phyloP scores from a whole-genome alignment of 306 rosid species.

The Neltuma alba region DNA sequence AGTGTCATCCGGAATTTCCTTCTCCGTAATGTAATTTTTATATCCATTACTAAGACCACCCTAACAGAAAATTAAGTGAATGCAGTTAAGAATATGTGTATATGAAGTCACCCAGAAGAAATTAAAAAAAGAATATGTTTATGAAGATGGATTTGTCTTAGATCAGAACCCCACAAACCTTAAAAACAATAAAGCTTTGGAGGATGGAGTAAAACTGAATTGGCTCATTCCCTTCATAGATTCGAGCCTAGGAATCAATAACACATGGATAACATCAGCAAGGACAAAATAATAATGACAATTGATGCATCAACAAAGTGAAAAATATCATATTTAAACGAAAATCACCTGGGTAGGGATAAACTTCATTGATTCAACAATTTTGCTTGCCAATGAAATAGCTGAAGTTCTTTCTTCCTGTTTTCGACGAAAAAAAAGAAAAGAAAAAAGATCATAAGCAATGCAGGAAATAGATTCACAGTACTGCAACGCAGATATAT shows the following conservation, averaged over 20 bases:
- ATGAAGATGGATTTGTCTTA: slow-evolving; percentile 4
- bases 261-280: slow-evolving; percentile 44
- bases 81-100: background rate
- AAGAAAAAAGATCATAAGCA: slow-evolving; percentile 27
- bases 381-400: slow-evolving; percentile 72
- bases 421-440: slow-evolving; percentile 36
- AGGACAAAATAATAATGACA: slow-evolving; percentile 23
- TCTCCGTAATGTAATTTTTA: slow-evolving; percentile 65
- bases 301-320: slow-evolving; percentile 28
- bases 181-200: slow-evolving; percentile 77
- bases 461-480: slow-evolving; percentile 22
- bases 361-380: slow-evolving; percentile 89
- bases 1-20: slow-evolving; percentile 79
- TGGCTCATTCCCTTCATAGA: slow-evolving; percentile 90
- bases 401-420: slow-evolving; percentile 88
- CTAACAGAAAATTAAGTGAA: slow-evolving; percentile 50
- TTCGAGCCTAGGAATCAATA: slow-evolving; percentile 69
- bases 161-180: slow-evolving; percentile 63
- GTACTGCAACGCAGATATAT: slow-evolving; percentile 5
- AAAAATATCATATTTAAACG: slow-evolving; percentile 26
- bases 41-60: slow-evolving; percentile 97
- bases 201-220: slow-evolving; percentile 78
- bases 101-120: too few species aligned
- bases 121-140: background rate
- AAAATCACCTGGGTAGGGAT: slow-evolving; percentile 73